Evolutionary conservation across 345 rosid species (phyloP).

Genomic region (Alliaria petiolata): DNA sequence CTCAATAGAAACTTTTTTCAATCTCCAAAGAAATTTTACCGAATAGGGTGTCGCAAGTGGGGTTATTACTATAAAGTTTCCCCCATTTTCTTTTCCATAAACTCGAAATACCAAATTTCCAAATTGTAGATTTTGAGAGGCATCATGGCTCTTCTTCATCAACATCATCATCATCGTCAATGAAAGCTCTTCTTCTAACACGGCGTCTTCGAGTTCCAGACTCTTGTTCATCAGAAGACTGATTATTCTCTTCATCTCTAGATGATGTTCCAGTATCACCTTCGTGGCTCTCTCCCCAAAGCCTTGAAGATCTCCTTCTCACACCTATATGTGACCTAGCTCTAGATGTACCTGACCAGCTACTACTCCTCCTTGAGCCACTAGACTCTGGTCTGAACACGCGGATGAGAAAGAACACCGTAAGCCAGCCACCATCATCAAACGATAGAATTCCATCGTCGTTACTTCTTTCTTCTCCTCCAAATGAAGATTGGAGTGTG

Average conservation of each 20-base stretch:
- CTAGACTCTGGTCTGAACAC: conserved; percentile 72
- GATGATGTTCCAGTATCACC: conserved; percentile 66
- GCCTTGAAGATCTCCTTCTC: conserved; percentile 66
- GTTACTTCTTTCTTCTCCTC: conserved; percentile 71
- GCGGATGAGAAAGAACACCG: conserved; percentile 79
- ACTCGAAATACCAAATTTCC: background rate
- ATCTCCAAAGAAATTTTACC: conserved; percentile 20
- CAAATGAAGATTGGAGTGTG: conserved; percentile 81
- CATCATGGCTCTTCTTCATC: conserved; percentile 21
- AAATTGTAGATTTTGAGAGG: background rate
- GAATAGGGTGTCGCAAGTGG: conserved; percentile 8
- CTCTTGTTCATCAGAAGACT: conserved; percentile 35
- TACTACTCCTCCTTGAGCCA: conserved; percentile 56
- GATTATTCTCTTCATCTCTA: conserved; percentile 55
- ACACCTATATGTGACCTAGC: conserved; percentile 58
- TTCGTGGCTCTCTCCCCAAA: conserved; percentile 84
- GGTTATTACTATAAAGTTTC: conserved; percentile 26
- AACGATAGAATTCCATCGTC: conserved; percentile 49
- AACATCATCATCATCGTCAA: conserved; percentile 23
- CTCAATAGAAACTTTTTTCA: background rate
- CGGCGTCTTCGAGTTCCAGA: conserved; percentile 27
- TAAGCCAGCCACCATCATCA: conserved; percentile 79
- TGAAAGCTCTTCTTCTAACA: conserved; percentile 22
- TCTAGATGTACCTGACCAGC: conserved; percentile 76
- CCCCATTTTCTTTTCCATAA: conserved; percentile 7